These are phyloP conservation scores for Aspergillus tamarii DNA, from an alignment of 2,329 filamentous ascomycete genomes.

Conservation along the genomic window DNA sequence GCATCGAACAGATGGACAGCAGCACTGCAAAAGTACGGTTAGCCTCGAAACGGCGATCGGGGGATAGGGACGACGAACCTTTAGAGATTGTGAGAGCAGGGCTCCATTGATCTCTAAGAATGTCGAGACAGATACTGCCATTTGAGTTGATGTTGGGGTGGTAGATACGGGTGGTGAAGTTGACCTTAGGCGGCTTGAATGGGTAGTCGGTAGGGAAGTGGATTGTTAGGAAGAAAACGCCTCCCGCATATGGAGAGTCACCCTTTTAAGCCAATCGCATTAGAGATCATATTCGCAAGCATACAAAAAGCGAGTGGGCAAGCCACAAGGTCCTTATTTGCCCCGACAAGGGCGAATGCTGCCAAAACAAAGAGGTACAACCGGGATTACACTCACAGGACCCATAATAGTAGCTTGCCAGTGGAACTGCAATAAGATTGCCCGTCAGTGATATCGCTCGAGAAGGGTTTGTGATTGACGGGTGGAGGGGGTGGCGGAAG, in stretches of 20 bases:
- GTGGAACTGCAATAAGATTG: conserved; percentile 73
- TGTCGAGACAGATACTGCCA: conserved; percentile 98
- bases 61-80: conserved; percentile 61
- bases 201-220: conserved; percentile 99
- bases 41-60: conserved; percentile 4
- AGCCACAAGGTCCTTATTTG: background rate
- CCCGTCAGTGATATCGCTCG: conserved; percentile 26
- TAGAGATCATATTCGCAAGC: conserved; percentile 26
- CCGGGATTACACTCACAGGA: conserved; percentile 68
- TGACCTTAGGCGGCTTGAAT: conserved; percentile 99
- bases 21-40: conserved; percentile 64
- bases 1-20: conserved; percentile 98
- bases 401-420: conserved; percentile 99
- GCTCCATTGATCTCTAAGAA: conserved; percentile 98
- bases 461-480: background rate
- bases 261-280: conserved; percentile 57
- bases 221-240: conserved; percentile 98
- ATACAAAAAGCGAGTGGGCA: background rate
- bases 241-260: conserved; percentile 96
- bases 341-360: background rate
- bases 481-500: background rate
- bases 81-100: conserved; percentile 98
- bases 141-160: conserved; percentile 99
- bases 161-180: conserved; percentile 99
- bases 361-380: conserved; percentile 14